Percentiles rank a stretch among this genome's conserved stretches.
Evolutionary conservation across 768 basidiomycete genomes (phyloP).

Genomic region (Glaciozyma martinii): DNA sequence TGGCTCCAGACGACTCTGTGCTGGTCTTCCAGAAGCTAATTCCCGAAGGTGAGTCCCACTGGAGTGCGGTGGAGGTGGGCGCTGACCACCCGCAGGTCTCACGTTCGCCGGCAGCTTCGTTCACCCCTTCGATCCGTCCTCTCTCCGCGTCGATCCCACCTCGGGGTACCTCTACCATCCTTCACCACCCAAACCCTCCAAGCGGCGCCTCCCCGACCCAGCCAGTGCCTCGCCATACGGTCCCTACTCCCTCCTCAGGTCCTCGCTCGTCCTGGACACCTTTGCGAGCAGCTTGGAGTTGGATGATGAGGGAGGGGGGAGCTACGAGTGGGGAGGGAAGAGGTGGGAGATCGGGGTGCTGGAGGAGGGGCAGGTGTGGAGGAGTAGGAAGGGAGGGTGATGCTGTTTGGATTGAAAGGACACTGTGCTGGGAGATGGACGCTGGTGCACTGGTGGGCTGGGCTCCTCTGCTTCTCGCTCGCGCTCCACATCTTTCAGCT

Average conservation of each 20-base stretch:
- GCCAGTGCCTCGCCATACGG: not conserved
- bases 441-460: too few relatives aligned
- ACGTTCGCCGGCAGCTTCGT: not conserved
- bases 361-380: too few relatives aligned
- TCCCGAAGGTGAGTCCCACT: conserved; percentile 1
- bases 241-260: not conserved
- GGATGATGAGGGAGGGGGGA: not conserved
- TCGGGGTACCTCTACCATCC: not conserved
- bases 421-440: too few relatives aligned
- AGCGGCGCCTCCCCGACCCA: not conserved
- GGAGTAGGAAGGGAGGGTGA: too few relatives aligned
- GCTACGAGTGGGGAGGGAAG: not conserved
- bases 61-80: too few relatives aligned
- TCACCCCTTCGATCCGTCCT: not conserved
- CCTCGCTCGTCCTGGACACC: not conserved
- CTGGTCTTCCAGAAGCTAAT: conserved; percentile 28
- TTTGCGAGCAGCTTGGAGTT: not conserved
- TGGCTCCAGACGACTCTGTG: conserved; percentile 20
- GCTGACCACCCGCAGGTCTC: not conserved
- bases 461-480: too few relatives aligned
- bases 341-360: not conserved
- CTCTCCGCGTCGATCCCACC: not conserved
- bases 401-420: too few relatives aligned
- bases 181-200: not conserved
- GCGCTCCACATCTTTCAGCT: too few relatives aligned